Percentiles rank a stretch among this genome's conserved stretches.
phyloP scores from a whole-genome alignment of 202 grass and related monocot genomes.

The Panicum virgatum region DNA sequence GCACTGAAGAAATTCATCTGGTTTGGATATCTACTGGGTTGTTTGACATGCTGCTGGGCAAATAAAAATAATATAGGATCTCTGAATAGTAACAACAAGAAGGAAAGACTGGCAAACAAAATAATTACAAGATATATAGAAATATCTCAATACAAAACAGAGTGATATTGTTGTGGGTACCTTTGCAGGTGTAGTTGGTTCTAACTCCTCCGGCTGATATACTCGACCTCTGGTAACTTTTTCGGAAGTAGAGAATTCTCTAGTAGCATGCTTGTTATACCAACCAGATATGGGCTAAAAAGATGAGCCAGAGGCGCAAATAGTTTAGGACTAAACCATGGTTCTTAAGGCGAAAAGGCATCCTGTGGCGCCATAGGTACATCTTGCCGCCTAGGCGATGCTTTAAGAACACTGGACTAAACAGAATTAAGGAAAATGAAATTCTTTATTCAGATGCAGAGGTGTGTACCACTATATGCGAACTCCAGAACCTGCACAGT shows the following conservation, averaged over 20 bases:
- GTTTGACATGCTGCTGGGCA: neutral
- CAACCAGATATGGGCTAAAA: conserved; percentile 47
- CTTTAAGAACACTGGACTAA: neutral
- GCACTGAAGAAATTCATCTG: neutral
- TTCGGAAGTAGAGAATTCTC: conserved; percentile 32
- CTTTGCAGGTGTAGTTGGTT: conserved; percentile 34
- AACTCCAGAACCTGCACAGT: conserved; percentile 30
- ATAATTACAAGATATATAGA: neutral
- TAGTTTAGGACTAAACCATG: conserved; percentile 19
- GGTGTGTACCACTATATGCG: neutral
- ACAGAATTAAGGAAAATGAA: neutral
- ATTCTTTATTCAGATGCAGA: neutral
- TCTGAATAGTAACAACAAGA: neutral
- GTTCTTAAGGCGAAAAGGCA: too few species aligned
- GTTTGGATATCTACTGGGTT: neutral
- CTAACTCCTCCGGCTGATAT: conserved; percentile 32
- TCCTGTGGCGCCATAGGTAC: too few species aligned
- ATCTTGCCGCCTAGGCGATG: too few species aligned
- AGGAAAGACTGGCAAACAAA: neutral
- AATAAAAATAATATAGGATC: neutral
- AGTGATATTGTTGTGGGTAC: conserved; percentile 22
- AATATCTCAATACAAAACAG: neutral
- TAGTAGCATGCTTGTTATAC: conserved; percentile 47
- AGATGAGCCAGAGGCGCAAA: neutral
- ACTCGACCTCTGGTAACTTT: conserved; percentile 2